Evolutionary conservation across 192 early-diverging fungal species (phyloP), one percentile per base, ranked within the genome.

Genomic region (Lunasporangiospora selenospora): DNA sequence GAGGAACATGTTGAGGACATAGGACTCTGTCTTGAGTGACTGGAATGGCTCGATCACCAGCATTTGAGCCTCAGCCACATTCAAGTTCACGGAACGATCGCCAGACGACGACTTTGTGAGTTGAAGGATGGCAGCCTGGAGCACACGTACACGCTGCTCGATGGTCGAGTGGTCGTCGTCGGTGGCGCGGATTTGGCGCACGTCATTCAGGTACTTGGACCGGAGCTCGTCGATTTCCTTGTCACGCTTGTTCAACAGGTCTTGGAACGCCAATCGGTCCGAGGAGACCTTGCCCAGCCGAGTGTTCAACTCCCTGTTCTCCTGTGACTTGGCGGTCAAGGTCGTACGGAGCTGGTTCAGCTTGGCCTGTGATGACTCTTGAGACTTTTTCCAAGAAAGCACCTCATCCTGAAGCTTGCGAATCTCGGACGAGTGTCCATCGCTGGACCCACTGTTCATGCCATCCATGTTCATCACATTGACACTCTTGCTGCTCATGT

Each of bases 1-100:
- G 19, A 80, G 63, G 44, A 80, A 63, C 77, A 83, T 83, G 43
- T 75, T 75, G 48, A 77, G 59, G 11, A 71, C 67, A 55, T 78
- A 65, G 12, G 69, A 61, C 18, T 77, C 67, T 12, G 66, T 51
- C 36, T 65, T 75, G 39, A 36, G 75, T 57, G 48, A 77, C 61
- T 47, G 59, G 51, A 43, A 79, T 65, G 37, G 77, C 24, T 61
- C 66, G 38, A 54, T 66, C 54, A 70, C 79, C 49, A 40, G 62
- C 24, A 11, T 23, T 10, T 73, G 73, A 8, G 64, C 51, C 3
- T 59, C 64, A 8, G 73, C 70, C 36, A 62, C 47, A 18, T 77
- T 73, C 16, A 62, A 19, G 37, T 79, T 61, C 37, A 77, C 65
- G 18, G 61, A 55, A 10, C 67, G 53, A 24, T 67, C 77, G 10